Base-by-base conservation (phyloP, 441 rosid species). In the Mallotus japonicus region DNA sequence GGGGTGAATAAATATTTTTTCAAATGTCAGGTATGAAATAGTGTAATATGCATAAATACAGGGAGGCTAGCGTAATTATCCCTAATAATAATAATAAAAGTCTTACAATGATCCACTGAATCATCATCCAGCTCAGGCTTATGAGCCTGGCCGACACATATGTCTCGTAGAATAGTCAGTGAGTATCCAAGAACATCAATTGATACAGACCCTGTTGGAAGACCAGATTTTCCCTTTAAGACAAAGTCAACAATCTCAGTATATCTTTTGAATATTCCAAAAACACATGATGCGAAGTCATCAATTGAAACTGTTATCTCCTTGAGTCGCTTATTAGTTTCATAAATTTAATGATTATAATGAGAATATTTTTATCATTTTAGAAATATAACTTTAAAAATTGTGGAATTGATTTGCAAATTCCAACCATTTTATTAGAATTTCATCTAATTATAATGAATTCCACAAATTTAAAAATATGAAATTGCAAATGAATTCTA, bases 171-270 rank as follows among this genome's bases (percentile, higher is more conserved):
- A 69, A 87, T 82, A 4, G 84, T 74, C 2, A 91, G 83, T 0
- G 95, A 87, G 77, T 85, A 90, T 1, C 95, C 95, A 78, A 88
- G 86, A 54, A 86, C 87, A 75, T 90, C 89, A 56, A 78, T 22
- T 0, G 63, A 54, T 53, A 84, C 46, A 62, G 80, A 81, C 32
- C 89, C 89, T 5, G 95, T 86, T 32, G 96, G 93, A 67, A 91
- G 90, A 79, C 87, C 75, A 6, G 85, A 81, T 65, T 72, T 83
- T 69, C 74, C 83, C 67, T 85, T 66, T 2, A 80, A 63, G 55
- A 9, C 70, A 75, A 53, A 83, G 61, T 84, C 86, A 60, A 85
- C 73, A 73, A 70, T 73, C 68, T 3, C 67, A 7, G 80, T 40
- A 5, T 92, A 81, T 81, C 74, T 83, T 83, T 75, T 85, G 65